Evolutionary conservation across 176 grass and related monocot genomes (phyloP).

Genomic region (Cenchrus americanus): DNA sequence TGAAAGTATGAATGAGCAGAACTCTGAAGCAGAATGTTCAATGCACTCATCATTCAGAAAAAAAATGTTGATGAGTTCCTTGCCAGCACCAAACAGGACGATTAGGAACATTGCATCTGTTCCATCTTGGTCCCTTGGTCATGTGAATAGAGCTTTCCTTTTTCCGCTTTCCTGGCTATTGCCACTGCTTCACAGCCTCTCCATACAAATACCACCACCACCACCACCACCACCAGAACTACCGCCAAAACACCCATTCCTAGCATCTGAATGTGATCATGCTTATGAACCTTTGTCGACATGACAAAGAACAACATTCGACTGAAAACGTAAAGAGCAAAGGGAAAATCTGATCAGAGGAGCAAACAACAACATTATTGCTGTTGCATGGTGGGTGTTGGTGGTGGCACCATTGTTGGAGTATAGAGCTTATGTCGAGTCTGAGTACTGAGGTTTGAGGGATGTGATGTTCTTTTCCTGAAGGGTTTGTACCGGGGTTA

Average conservation of each 20-base stretch:
- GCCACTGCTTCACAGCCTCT: constrained; percentile 39
- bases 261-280: constrained; percentile 36
- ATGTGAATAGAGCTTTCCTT: constrained; percentile 55
- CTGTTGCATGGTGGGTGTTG: constrained; percentile 38
- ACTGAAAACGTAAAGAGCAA: constrained; percentile 10
- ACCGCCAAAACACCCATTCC: constrained; percentile 24
- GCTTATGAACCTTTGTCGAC: constrained; percentile 23
- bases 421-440: constrained; percentile 42
- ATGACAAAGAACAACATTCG: background rate
- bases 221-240: constrained; percentile 3
- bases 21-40: constrained; percentile 43
- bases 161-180: constrained; percentile 26
- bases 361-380: constrained; percentile 21
- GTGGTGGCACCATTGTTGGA: constrained; percentile 22
- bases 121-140: constrained; percentile 38
- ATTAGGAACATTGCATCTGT: constrained; percentile 31
- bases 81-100: constrained; percentile 22
- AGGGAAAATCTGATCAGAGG: constrained; percentile 21
- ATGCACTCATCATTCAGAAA: constrained; percentile 29
- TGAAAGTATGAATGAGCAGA: constrained; percentile 56
- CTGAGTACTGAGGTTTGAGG: constrained; percentile 45
- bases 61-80: constrained; percentile 26
- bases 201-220: constrained; percentile 24
- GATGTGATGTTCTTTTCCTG: constrained; percentile 37
- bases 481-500: constrained; percentile 39